Evolutionary conservation across 192 early-diverging fungal genomes (phyloP), one percentile per base, ranked within the genome.

Genomic region (Backusella morwellensis): DNA sequence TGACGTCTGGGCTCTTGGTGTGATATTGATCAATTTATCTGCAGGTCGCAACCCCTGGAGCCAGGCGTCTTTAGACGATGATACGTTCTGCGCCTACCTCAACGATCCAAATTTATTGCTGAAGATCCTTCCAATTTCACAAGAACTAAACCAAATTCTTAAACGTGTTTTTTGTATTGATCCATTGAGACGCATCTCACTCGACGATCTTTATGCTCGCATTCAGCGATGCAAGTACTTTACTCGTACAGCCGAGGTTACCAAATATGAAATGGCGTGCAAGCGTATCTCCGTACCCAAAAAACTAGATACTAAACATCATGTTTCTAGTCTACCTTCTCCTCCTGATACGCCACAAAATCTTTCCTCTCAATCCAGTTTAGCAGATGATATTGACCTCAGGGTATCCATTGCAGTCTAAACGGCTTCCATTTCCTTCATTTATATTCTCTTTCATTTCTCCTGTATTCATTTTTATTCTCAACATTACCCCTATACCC

Each of bases 1-100:
- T 77, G 96, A 98, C 85, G 91, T 95, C 15, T 98, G 95, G 95
- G 87, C 94, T 3, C 82, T 97, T 36, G 96, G 95, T 42, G 87
- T 98, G 41, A 94, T 98, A 72, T 86, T 98, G 40, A 87, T 97
- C 83, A 98, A 98, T 80, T 81, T 98, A 75, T 81, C 95, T 63
- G 91, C 90, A 50, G 95, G 95, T 47, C 90, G 95, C 69, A 95
- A 95, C 72, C 93, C 93, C 15, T 94, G 92, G 93, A 90, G 90
- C 73, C 86, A 89, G 56, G 91, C 92, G 14, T 87, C 88, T 78
- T 80, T 85, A 1, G 83, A 91, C 6, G 96, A 97, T 74, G 88
- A 92, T 11, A 91, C 94, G 29, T 97, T 95, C 86, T 84, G 86
- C 68, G 90, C 94, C 67, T 94, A 89, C 80, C 75, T 89, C 17